A percentile compares a stretch with the other conserved stretches of the same genome.
These are phyloP conservation scores for Abrus pulchellus DNA, from an alignment of 306 rosid species.

Conservation along the genomic window DNA sequence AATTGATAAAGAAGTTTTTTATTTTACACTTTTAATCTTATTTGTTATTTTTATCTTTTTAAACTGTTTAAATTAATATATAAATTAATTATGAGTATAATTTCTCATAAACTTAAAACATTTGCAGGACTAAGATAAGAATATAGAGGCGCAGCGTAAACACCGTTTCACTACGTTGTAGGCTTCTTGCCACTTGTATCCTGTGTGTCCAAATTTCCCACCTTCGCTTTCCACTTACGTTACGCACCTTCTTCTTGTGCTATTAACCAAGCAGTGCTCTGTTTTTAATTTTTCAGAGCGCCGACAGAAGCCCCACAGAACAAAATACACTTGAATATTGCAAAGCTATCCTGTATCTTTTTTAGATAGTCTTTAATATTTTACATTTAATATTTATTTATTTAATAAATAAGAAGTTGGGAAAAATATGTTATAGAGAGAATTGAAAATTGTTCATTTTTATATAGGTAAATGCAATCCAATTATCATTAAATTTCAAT, in stretches of 20 bases:
- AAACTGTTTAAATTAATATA: too few species aligned
- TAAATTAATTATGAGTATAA: too few species aligned
- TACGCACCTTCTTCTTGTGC: not conserved
- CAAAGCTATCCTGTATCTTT: too few species aligned
- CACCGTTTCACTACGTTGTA: slow-evolving; percentile 25
- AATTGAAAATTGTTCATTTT: not conserved
- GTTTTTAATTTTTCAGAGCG: slow-evolving; percentile 5
- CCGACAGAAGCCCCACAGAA: not conserved
- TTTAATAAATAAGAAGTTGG: too few species aligned
- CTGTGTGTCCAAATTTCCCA: slow-evolving; percentile 35
- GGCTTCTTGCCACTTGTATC: slow-evolving; percentile 32
- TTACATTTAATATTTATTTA: too few species aligned
- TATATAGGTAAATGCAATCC: not conserved
- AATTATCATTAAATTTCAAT: too few species aligned
- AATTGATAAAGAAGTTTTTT: too few species aligned
- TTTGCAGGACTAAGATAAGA: not conserved
- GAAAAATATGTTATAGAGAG: too few species aligned
- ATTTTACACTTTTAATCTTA: too few species aligned
- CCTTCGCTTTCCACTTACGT: not conserved
- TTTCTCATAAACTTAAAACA: not conserved
- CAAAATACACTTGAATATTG: not conserved
- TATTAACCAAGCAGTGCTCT: not conserved
- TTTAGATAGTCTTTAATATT: too few species aligned
- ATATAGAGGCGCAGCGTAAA: not conserved
- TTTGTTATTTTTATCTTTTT: too few species aligned